Evolutionary conservation across 768 basidiomycete species (phyloP).

Genomic region (Tricholomella constricta): DNA sequence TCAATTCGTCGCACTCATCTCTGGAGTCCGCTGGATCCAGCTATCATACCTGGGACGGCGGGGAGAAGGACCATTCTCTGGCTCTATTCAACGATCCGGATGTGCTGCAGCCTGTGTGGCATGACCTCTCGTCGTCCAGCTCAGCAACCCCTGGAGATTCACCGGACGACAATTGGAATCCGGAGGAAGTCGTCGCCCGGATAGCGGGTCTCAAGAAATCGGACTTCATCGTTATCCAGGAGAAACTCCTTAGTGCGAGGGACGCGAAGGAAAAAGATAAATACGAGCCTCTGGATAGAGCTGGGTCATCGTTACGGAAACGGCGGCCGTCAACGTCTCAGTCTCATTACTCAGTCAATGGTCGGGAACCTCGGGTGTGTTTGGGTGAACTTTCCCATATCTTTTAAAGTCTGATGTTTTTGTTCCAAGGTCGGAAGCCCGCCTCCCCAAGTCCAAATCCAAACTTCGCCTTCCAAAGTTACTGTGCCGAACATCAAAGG

Average conservation of each 20-base stretch:
- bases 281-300: conserved; percentile 61
- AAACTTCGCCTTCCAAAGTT: conserved; percentile 40
- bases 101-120: conserved; percentile 58
- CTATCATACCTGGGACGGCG: conserved; percentile 79
- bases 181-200: conserved; percentile 66
- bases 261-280: conserved; percentile 54
- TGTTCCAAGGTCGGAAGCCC: conserved; percentile 58
- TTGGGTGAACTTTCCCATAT: conserved; percentile 2
- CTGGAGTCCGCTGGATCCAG: conserved; percentile 82
- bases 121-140: conserved; percentile 54
- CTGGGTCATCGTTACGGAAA: conserved; percentile 65
- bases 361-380: conserved; percentile 43
- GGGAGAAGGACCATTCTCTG: conserved; percentile 52
- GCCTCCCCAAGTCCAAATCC: conserved; percentile 44
- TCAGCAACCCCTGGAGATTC: conserved; percentile 51
- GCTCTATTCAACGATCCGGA: conserved; percentile 57
- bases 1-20: conserved; percentile 78
- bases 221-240: conserved; percentile 75
- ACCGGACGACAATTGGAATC: conserved; percentile 56
- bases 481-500: conserved; percentile 27
- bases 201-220: conserved; percentile 68
- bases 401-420: conserved; percentile 14
- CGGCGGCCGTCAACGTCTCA: conserved; percentile 84
- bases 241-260: conserved; percentile 69
- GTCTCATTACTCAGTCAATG: conserved; percentile 66